A percentile compares a stretch with the other conserved stretches of the same genome.
Evolutionary conservation across 805 yeast species (phyloP).

Genomic region (Nakazawaea siamensis): DNA sequence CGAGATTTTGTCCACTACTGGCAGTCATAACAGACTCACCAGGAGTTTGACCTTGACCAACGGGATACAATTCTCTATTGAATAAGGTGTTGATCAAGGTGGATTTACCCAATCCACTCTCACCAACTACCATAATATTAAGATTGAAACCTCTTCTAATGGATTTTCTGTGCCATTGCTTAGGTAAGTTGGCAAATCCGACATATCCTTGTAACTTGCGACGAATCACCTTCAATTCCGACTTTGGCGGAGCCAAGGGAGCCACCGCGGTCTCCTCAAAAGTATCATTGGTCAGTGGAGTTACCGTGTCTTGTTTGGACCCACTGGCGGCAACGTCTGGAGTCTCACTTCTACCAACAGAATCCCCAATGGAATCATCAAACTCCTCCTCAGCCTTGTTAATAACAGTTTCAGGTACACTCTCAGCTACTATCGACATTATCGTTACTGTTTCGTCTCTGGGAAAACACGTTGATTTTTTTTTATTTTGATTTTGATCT

Average conservation of each 20-base stretch:
- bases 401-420: too few relatives aligned
- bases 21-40: not conserved
- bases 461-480: too few relatives aligned
- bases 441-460: too few relatives aligned
- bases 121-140: constrained; percentile 87
- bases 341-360: constrained; percentile 4
- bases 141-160: constrained; percentile 83
- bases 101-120: constrained; percentile 86
- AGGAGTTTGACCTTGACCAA: not conserved
- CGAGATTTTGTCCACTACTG: not conserved
- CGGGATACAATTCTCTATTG: constrained; percentile 50
- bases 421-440: too few relatives aligned
- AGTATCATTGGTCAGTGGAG: too few relatives aligned
- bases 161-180: constrained; percentile 96
- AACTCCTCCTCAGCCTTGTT: constrained; percentile 8
- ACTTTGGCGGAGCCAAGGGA: constrained; percentile 9
- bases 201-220: constrained; percentile 88
- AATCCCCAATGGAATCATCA: constrained; percentile 8
- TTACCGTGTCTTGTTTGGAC: not conserved
- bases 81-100: constrained; percentile 89
- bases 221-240: constrained; percentile 55
- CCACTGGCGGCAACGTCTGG: not conserved
- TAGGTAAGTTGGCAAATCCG: constrained; percentile 95
- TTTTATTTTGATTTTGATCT: too few relatives aligned
- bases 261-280: too few relatives aligned